Evolutionary conservation across 768 basidiomycete species (phyloP).

Genomic region (Lentinula sp.): DNA sequence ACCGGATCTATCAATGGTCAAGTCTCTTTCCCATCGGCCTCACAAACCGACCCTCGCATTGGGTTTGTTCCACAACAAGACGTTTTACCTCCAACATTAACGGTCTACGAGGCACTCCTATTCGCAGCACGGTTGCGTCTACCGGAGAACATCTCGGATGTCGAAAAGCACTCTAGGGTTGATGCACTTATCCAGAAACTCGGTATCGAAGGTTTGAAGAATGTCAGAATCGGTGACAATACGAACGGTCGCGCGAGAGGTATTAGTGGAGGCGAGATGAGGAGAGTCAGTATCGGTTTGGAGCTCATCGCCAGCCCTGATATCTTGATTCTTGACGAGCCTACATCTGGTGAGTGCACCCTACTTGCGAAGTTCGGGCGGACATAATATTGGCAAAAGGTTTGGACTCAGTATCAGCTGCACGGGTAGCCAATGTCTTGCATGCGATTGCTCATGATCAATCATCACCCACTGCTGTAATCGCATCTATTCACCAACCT

Average conservation of each 20-base stretch:
- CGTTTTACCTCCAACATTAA: constrained; percentile 71
- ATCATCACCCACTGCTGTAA: constrained; percentile 68
- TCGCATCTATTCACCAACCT: constrained; percentile 87
- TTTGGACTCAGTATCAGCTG: constrained; percentile 84
- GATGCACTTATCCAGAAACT: constrained; percentile 69
- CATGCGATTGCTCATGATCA: constrained; percentile 67
- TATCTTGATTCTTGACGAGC: constrained; percentile 83
- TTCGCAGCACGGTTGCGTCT: constrained; percentile 85
- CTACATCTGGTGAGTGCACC: constrained; percentile 46
- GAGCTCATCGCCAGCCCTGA: constrained; percentile 85
- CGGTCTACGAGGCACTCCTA: constrained; percentile 73
- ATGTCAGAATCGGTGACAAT: constrained; percentile 62
- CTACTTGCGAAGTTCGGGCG: background rate
- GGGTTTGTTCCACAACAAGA: constrained; percentile 90
- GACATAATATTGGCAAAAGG: constrained; percentile 26
- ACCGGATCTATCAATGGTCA: constrained; percentile 60
- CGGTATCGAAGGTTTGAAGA: constrained; percentile 62
- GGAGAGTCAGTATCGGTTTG: constrained; percentile 84
- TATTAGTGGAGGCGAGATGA: constrained; percentile 89
- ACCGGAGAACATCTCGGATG: constrained; percentile 60
- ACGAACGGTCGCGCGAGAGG: constrained; percentile 71
- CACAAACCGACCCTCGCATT: constrained; percentile 26
- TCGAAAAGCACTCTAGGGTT: constrained; percentile 64
- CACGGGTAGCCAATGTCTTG: constrained; percentile 72
- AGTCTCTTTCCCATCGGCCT: constrained; percentile 47